Percentiles rank a stretch among this genome's conserved stretches.
Evolutionary conservation across 1,284 basidiomycete species (phyloP).

Genomic region (Puccinia coronata): DNA sequence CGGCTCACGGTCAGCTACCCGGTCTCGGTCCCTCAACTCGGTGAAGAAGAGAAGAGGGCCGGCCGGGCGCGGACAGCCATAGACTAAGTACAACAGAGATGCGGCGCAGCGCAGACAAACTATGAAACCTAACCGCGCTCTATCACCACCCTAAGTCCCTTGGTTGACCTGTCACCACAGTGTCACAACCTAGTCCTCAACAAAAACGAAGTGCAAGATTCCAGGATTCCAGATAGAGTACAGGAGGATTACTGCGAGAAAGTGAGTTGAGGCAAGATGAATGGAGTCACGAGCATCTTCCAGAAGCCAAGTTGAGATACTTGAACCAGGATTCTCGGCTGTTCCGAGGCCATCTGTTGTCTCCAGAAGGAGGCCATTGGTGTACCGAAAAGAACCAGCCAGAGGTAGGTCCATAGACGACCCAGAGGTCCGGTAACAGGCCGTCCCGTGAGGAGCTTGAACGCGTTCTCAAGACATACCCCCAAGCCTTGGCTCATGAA

Average conservation of each 20-base stretch:
- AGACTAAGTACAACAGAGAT: no score
- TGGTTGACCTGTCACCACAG: no score
- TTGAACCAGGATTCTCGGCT: neutral
- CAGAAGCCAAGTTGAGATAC: neutral
- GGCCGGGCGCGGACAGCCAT: no score
- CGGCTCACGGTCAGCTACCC: no score
- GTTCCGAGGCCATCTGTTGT: neutral
- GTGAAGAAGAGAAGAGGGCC: no score
- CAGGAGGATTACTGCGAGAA: neutral
- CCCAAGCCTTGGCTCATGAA: constrained; percentile 53
- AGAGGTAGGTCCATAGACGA: constrained; percentile 49
- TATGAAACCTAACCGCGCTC: no score
- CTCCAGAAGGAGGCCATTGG: neutral
- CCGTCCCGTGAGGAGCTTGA: constrained; percentile 37
- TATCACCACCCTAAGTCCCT: no score
- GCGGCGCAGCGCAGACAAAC: no score
- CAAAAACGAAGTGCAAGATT: no score
- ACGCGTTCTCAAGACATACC: constrained; percentile 51
- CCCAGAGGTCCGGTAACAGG: constrained; percentile 50
- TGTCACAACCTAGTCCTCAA: no score
- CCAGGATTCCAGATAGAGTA: neutral
- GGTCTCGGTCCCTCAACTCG: no score
- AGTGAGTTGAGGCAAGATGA: neutral
- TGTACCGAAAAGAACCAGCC: constrained; percentile 31
- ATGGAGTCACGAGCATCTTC: neutral